Base-by-base conservation (phyloP, 495 filamentous ascomycete genomes). In the Poronia punctata region DNA sequence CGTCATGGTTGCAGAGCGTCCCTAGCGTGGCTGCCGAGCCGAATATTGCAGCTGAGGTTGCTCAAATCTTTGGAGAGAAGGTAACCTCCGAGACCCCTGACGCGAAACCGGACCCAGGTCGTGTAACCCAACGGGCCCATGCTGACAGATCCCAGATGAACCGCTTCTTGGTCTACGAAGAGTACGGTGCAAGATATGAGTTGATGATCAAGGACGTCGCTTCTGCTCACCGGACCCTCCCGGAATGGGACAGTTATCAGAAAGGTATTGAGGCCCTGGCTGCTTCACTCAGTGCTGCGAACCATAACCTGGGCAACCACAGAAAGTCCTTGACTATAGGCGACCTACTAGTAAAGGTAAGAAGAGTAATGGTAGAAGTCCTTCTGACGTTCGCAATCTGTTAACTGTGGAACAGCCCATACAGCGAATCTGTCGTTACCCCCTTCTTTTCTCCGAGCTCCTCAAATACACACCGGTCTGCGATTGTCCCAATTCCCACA, bases 401-500 rank as follows among this genome's bases (percentile, higher is more conserved):
- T 57, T 62, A 27, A 64, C 49, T 17, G 2, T 2, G 14, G 25
- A 17, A 21, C 50, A 95, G 92, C 92, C 92, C 1, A 86, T 95
- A 39, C 92, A 98, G 67, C 75, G 92, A 23, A 75, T 97, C 10
- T 93, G 86, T 72, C 88, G 84, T 66, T 98, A 98, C 62, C 85
- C 86, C 7, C 72, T 98, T 23, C 68, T 98, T 15, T 86, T 97
- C 37, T 71, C 79, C 4, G 86, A 95, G 42, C 67, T 98, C 25
- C 68, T 86, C 40, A 86, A 81, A 49, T 68, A 83, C 46, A 96
- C 88, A 0, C 84, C 85, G 10, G 83, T 84, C 5, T 78, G 77
- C 44, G 90, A 96, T 51, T 89, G 86, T 53, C 86, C 85, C 10
- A 75, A 76, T 35, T 80, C 85, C 7, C 80, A 93, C 64, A 74